Evolutionary conservation across 1,284 basidiomycete species (phyloP), one percentile per base, ranked within the genome.

Genomic region (Fomitopsis palustris): DNA sequence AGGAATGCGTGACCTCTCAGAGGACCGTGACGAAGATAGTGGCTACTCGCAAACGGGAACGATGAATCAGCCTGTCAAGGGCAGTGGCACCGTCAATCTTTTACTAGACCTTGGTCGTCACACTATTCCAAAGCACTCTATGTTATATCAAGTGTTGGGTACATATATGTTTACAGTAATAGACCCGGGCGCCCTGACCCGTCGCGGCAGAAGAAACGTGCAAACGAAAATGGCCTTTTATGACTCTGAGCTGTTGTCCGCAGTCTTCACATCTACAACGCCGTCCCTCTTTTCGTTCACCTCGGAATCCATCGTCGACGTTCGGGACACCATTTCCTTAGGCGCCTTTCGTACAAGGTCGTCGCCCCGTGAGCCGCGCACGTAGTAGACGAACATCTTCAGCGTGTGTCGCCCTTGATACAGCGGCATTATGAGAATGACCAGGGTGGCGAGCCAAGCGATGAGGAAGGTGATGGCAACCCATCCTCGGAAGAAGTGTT

Each of bases 401-500:
- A 52, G 49, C 12, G 49, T 35, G 21, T 35, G 49, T 35, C 49
- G 17, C 5, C 49, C 49, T 31, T 52, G 49, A 16, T 52, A 52
- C 17, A 52, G 49, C 3, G 49, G 49, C 49, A 52, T 52, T 2
- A 52, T 19, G 31, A 52, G 49, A n/a, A 52, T 52, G 17, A 52
- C 49, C 7, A 52, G 49, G 19, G 49, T 52, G 3, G 49, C 31
- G 7, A 52, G 21, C 49, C 49, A 52, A 17, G 49, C 49, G 49
- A 60, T 47, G 27, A 56, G 49, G 17, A 31, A 35, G 51, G 56
- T 60, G 38, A 60, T 51, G 3, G 49, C 49, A 16, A 60, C 52
- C 59, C 59, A 60, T 19, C 55, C 59, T 33, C 53, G 56, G 59
- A 60, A 60, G 52, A 60, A 60, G 38, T 54, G 47, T 23, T 45